phyloP scores from a whole-genome alignment of 306 rosid species.

The Cicer bijugum region DNA sequence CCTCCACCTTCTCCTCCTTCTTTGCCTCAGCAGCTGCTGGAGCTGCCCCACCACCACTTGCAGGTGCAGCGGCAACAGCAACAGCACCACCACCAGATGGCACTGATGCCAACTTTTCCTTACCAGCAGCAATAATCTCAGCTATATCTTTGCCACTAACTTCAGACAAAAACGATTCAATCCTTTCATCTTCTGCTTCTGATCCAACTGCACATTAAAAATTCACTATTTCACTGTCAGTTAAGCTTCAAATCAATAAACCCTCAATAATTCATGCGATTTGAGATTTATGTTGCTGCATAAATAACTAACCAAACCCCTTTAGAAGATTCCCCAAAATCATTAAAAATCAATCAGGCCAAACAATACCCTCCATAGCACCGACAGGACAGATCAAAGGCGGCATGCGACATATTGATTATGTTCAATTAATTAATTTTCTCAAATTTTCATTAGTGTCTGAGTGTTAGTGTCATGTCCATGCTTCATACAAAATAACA shows the following conservation, averaged over 20 bases:
- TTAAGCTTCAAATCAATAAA: not conserved
- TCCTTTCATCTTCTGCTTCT: slow-evolving; percentile 62
- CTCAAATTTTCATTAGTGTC: too few species aligned
- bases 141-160: slow-evolving; percentile 68
- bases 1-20: slow-evolving; percentile 81
- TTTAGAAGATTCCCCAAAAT: not conserved
- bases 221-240: not conserved
- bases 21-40: slow-evolving; percentile 69
- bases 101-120: slow-evolving; percentile 74
- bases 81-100: slow-evolving; percentile 73
- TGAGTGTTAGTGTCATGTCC: too few species aligned
- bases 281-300: not conserved
- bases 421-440: too few species aligned
- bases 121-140: slow-evolving; percentile 75
- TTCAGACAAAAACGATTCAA: slow-evolving; percentile 60
- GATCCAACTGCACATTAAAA: slow-evolving; percentile 61
- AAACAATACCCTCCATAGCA: not conserved
- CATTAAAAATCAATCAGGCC: not conserved
- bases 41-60: slow-evolving; percentile 54
- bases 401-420: too few species aligned
- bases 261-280: not conserved
- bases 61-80: slow-evolving; percentile 49
- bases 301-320: not conserved
- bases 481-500: too few species aligned
- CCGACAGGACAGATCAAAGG: too few species aligned